Evolutionary conservation across 352 stramenopile genomes (phyloP).

Genomic region (Pythium rishiriense): DNA sequence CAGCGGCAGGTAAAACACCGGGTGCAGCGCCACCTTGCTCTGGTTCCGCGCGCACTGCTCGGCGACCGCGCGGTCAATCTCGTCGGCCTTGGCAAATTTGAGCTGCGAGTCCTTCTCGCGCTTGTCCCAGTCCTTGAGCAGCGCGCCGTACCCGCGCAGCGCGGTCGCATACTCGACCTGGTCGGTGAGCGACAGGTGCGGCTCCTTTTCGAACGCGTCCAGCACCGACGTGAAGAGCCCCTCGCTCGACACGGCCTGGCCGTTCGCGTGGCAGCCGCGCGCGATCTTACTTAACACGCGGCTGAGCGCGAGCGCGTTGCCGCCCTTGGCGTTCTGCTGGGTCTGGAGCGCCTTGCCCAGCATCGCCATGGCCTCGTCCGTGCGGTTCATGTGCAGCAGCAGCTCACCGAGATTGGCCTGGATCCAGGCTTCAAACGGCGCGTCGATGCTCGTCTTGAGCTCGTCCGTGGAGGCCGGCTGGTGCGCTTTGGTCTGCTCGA

Average conservation of each 20-base stretch:
- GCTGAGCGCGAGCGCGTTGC: constrained; percentile 55
- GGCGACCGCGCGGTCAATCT: constrained; percentile 19
- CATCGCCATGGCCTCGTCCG: constrained; percentile 67
- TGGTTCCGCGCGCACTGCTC: constrained; percentile 18
- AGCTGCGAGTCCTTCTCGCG: constrained; percentile 29
- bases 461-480: constrained; percentile 44
- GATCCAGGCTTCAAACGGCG: constrained; percentile 65
- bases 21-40: constrained; percentile 26
- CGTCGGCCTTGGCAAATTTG: constrained; percentile 26
- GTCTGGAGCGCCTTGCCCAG: constrained; percentile 66
- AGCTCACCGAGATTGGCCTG: constrained; percentile 73
- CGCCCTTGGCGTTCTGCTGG: constrained; percentile 50
- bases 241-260: constrained; percentile 72
- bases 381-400: constrained; percentile 55
- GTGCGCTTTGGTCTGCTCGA: constrained; percentile 39
- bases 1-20: constrained; percentile 35
- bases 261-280: constrained; percentile 55
- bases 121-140: constrained; percentile 36
- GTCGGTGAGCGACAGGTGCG: constrained; percentile 50
- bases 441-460: constrained; percentile 50
- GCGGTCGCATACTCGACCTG: constrained; percentile 66
- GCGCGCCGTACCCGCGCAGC: constrained; percentile 48
- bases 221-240: constrained; percentile 69
- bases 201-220: constrained; percentile 68
- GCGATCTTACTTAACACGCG: constrained; percentile 71